Conservation (phyloP, 305 asterid species). For the Fraxinus platypoda region DNA sequence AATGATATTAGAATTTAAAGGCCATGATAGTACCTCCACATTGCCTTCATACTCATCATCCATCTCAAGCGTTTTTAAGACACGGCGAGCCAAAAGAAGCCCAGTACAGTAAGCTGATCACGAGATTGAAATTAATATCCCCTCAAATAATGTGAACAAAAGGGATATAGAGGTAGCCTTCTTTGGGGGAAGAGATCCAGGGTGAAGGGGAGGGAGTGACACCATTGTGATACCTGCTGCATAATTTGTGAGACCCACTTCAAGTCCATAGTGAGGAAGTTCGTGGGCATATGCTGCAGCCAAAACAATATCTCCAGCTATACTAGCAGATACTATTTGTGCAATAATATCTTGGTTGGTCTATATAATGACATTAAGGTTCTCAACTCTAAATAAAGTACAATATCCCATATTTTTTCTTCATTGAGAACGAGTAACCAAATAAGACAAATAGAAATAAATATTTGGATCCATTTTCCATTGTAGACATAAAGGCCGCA, state of each 20-base stretch:
- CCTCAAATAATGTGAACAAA: neutral
- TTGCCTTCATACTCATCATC: slow-evolving; percentile 75
- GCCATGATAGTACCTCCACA: slow-evolving; percentile 44
- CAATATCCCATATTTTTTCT: neutral
- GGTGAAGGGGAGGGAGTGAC: neutral
- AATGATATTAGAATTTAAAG: neutral
- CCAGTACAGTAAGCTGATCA: slow-evolving; percentile 68
- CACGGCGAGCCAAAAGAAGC: slow-evolving; percentile 73
- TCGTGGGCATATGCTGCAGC: slow-evolving; percentile 64
- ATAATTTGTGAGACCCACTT: slow-evolving; percentile 68
- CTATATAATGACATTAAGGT: slow-evolving; percentile 36
- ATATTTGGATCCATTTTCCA: neutral
- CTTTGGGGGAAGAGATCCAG: neutral
- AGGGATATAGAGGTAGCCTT: neutral
- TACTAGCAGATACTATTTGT: slow-evolving; percentile 60
- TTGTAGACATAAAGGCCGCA: neutral
- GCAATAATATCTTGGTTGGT: slow-evolving; percentile 62
- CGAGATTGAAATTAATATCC: neutral
- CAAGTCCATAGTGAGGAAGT: slow-evolving; percentile 56
- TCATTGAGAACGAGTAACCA: neutral
- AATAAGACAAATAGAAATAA: neutral
- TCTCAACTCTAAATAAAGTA: neutral
- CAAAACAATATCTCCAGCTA: slow-evolving; percentile 63
- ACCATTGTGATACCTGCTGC: slow-evolving; percentile 47
- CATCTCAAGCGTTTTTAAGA: slow-evolving; percentile 61